Base-by-base conservation (phyloP, 176 grass and related monocot genomes). In the Oryza brachyantha region DNA sequence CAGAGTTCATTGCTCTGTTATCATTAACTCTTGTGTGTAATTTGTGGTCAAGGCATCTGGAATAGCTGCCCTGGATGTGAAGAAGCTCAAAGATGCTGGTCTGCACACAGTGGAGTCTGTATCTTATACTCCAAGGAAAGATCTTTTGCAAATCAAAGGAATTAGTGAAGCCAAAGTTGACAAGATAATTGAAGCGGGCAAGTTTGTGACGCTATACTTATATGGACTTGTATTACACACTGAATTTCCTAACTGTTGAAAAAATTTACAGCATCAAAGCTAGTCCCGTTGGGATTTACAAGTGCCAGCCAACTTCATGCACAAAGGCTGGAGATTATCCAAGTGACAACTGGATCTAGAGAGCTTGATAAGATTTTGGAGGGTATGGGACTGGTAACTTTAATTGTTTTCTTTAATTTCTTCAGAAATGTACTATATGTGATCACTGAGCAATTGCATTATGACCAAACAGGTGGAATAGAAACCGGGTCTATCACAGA, bases 281-380 rank as follows among this genome's bases (percentile, higher is more conserved):
- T 88, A 61, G 90, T 99, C 61, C 92, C 92, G 13, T 76, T 99
- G 67, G 92, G 96, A 21, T 99, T 99, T 93, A 99, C 96, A 59
- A 95, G 96, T 89, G 96, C 96, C n/a, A 85, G 85, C 58, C 96
- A 99, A 83, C 88, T 99, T 57, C 92, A 99, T 89, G 92, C 92
- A 22, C 90, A 99, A 34, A 70, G 92, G 48, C 88, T 95, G 66
- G 96, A 95, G 86, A 99, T 99, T 43, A 95, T 99, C 82, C 96
- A 99, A 86, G 86, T 99, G 48, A 89, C 92, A 61, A 91, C 96
- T 79, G 96, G 96, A 81, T 95, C 96, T 78, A 91, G 84, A 83
- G 92, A 99, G 75, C 96, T 99, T 79, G 96, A 99, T 81, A 95
- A 95, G 80, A 89, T 99, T 73, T 92, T 99, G 80, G 96, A 93